Evolutionary conservation across 2,329 filamentous ascomycete species (phyloP).

Genomic region (Penicillium oxalicum): DNA sequence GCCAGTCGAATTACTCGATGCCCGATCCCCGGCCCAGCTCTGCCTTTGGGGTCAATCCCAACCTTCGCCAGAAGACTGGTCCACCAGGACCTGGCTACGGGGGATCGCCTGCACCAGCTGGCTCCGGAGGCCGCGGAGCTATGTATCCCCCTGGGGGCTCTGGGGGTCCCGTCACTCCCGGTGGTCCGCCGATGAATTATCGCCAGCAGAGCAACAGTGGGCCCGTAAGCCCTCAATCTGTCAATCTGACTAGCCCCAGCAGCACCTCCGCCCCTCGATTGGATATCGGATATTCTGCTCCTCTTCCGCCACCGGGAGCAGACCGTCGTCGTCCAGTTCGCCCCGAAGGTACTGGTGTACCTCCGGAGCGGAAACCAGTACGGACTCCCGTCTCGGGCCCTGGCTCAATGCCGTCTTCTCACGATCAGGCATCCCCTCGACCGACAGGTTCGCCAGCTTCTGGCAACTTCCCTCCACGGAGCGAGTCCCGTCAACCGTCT

Average conservation of each 20-base stretch:
- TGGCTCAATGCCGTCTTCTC: slow-evolving; percentile 15
- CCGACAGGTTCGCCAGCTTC: slow-evolving; percentile 27
- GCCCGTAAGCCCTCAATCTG: slow-evolving; percentile 26
- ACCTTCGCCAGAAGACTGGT: slow-evolving; percentile 36
- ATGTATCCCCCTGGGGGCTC: slow-evolving; percentile 23
- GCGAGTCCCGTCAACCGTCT: slow-evolving; percentile 27
- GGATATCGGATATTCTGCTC: slow-evolving; percentile 46
- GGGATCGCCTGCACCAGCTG: slow-evolving; percentile 12
- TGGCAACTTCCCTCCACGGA: slow-evolving; percentile 30
- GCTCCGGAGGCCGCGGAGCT: slow-evolving; percentile 19
- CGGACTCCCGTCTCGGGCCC: slow-evolving; percentile 27
- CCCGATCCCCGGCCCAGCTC: slow-evolving; percentile 41
- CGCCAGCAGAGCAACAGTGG: slow-evolving; percentile 27
- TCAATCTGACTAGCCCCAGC: slow-evolving; percentile 21
- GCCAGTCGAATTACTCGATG: slow-evolving; percentile 28
- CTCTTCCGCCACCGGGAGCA: slow-evolving; percentile 34
- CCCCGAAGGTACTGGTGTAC: slow-evolving; percentile 16
- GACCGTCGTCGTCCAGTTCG: slow-evolving; percentile 29
- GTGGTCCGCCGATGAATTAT: slow-evolving; percentile 26
- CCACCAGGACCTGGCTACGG: slow-evolving; percentile 29
- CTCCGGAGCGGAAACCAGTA: slow-evolving; percentile 27
- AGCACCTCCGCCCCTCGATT: slow-evolving; percentile 29
- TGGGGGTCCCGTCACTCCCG: slow-evolving; percentile 4
- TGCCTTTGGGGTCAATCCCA: slow-evolving; percentile 46
- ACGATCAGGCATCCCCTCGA: slow-evolving; percentile 19